Percentiles rank a stretch among this genome's conserved stretches.
These are phyloP conservation scores for Citrus mangshanensis DNA, from an alignment of 345 rosid species.

Conservation along the genomic window DNA sequence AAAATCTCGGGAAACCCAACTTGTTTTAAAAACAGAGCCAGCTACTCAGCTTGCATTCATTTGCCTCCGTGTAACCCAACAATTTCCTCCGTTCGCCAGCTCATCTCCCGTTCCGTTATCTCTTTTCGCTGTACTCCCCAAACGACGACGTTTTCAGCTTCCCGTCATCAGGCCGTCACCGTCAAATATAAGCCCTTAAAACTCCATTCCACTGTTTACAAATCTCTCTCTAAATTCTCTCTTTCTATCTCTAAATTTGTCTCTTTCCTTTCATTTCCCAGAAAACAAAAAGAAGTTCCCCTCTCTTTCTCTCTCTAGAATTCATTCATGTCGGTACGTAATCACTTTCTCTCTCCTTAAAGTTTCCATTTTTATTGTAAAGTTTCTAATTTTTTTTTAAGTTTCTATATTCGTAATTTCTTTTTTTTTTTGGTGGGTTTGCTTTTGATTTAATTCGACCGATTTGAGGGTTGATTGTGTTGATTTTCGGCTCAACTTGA, in stretches of 20 bases:
- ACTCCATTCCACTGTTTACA: not conserved
- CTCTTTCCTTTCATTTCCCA: constrained; percentile 7
- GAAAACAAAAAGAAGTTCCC: not conserved
- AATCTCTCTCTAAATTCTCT: constrained; percentile 7
- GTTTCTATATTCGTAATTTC: constrained; percentile 1
- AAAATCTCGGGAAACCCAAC: not conserved
- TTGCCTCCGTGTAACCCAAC: constrained; percentile 38
- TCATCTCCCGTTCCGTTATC: constrained; percentile 30
- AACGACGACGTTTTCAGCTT: constrained; percentile 22
- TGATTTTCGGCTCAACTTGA: not conserved
- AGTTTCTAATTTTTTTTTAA: not conserved
- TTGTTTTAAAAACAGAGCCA: constrained; percentile 37
- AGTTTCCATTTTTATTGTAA: constrained; percentile 6
- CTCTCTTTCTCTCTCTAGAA: constrained; percentile 22
- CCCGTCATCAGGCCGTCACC: constrained; percentile 11
- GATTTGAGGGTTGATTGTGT: constrained; percentile 18
- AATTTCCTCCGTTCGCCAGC: constrained; percentile 49
- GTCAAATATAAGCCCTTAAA: constrained; percentile 20
- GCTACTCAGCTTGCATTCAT: constrained; percentile 28
- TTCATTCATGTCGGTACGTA: constrained; percentile 67
- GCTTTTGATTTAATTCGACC: not conserved
- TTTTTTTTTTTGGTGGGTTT: not conserved
- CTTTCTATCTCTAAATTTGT: constrained; percentile 17
- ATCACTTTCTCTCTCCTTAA: constrained; percentile 3
- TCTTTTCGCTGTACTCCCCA: not conserved